A percentile compares a stretch with the other conserved stretches of the same genome.
Conservation (phyloP, 257 asterid species). For the Rehmannia glutinosa region DNA sequence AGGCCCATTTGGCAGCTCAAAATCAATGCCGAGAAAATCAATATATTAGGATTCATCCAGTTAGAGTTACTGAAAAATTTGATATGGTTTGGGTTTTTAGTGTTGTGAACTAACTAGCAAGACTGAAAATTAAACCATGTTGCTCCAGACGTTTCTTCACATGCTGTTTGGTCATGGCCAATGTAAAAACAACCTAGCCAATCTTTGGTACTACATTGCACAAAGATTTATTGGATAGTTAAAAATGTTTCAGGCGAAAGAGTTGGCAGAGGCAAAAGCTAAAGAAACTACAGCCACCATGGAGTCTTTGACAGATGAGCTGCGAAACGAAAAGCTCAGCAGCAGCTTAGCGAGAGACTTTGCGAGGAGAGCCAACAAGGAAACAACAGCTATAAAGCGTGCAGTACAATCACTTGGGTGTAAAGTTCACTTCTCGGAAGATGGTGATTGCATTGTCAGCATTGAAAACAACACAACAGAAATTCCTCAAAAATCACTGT, state of each 20-base stretch:
- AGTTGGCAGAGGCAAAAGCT: conserved; percentile 60
- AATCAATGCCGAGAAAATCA: too few relatives aligned
- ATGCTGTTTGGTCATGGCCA: too few relatives aligned
- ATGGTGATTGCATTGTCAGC: conserved; percentile 69
- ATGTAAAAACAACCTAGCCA: not conserved
- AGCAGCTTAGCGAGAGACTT: conserved; percentile 67
- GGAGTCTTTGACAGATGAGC: conserved; percentile 61
- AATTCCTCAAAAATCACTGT: conserved; percentile 55
- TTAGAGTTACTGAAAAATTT: too few relatives aligned
- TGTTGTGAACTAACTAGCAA: too few relatives aligned
- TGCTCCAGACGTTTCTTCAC: not conserved
- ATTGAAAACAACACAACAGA: conserved; percentile 62
- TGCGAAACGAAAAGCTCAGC: conserved; percentile 63
- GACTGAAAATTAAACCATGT: not conserved
- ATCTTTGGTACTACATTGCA: not conserved
- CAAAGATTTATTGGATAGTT: not conserved
- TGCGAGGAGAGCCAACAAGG: conserved; percentile 65
- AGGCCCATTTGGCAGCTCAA: too few relatives aligned
- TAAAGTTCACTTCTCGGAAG: conserved; percentile 66
- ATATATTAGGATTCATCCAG: too few relatives aligned
- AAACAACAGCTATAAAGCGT: conserved; percentile 66
- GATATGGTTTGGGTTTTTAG: too few relatives aligned
- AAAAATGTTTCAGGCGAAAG: conserved; percentile 67
- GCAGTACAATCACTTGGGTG: conserved; percentile 89
- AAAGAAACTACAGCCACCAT: conserved; percentile 36